Evolutionary conservation across 73 alveolate genomes (phyloP).

Genomic region (Paramecium octaurelia): DNA sequence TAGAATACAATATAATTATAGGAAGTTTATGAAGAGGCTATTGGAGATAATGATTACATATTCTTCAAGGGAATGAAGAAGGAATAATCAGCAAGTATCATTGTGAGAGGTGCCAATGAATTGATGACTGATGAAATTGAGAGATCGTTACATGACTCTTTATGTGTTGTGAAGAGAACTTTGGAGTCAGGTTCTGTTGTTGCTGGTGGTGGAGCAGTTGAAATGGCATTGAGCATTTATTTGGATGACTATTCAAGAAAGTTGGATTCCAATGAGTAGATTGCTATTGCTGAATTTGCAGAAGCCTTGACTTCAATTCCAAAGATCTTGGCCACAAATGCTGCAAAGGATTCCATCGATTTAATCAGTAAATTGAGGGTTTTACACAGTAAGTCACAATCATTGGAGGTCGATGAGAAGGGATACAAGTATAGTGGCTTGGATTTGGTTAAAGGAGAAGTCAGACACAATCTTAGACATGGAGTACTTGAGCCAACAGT

Average conservation of each 20-base stretch:
- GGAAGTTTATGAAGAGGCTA: slow-evolving; percentile 92
- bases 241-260: slow-evolving; percentile 94
- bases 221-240: slow-evolving; percentile 92
- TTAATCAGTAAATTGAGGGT: slow-evolving; percentile 90
- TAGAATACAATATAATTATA: neutral
- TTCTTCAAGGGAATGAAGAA: slow-evolving; percentile 93
- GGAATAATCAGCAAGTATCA: slow-evolving; percentile 80
- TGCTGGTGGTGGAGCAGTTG: slow-evolving; percentile 99
- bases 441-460: slow-evolving; percentile 91
- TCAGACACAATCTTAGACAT: slow-evolving; percentile 92
- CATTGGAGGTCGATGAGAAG: slow-evolving; percentile 67
- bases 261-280: slow-evolving; percentile 93
- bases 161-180: slow-evolving; percentile 97
- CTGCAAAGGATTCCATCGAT: slow-evolving; percentile 98
- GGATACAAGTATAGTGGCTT: slow-evolving; percentile 87
- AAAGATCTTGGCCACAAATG: slow-evolving; percentile 96
- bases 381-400: slow-evolving; percentile 88
- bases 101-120: slow-evolving; percentile 98
- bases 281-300: slow-evolving; percentile 98
- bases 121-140: slow-evolving; percentile 97
- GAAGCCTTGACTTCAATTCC: slow-evolving; percentile 96
- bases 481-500: slow-evolving; percentile 99
- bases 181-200: slow-evolving; percentile 90
- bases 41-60: slow-evolving; percentile 96
- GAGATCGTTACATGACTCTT: slow-evolving; percentile 97